Percentiles rank a stretch among this genome's conserved stretches.
phyloP scores from a whole-genome alignment of 1,284 basidiomycete genomes.

The Lignosus rhinocerotis region DNA sequence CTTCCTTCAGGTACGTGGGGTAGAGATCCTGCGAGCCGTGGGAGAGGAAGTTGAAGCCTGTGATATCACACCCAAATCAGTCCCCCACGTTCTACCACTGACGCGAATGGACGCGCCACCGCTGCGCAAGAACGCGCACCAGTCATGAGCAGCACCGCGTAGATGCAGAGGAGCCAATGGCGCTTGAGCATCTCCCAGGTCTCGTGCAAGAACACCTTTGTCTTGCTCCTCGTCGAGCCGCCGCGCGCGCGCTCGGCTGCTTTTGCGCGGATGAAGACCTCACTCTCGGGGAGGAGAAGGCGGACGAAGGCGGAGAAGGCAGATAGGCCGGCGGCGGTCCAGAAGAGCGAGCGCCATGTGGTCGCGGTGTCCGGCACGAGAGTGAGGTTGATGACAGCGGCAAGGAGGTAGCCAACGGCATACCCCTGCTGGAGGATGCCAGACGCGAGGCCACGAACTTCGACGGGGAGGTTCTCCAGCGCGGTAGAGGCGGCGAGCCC shows the following conservation, averaged over 20 bases:
- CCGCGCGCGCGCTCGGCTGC: conserved; percentile 45
- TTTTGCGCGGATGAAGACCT: conserved; percentile 70
- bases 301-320: conserved; percentile 76
- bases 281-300: conserved; percentile 77
- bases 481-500: conserved; percentile 76
- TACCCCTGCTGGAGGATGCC: conserved; percentile 81
- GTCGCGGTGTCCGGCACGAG: conserved; percentile 55
- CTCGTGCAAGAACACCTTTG: conserved; percentile 74
- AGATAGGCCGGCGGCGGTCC: conserved; percentile 72
- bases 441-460: conserved; percentile 82
- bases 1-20: conserved; percentile 74
- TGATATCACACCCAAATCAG: conserved; percentile 12
- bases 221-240: conserved; percentile 52
- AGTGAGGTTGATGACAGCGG: conserved; percentile 76
- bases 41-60: conserved; percentile 91
- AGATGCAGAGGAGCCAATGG: conserved; percentile 88
- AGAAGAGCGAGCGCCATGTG: conserved; percentile 69
- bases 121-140: conserved; percentile 44
- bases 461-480: conserved; percentile 88
- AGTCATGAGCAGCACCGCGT: conserved; percentile 78
- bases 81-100: not conserved
- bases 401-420: conserved; percentile 47
- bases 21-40: conserved; percentile 87
- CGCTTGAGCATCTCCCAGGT: conserved; percentile 74
- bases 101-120: not conserved